Conservation (phyloP, 2,329 filamentous ascomycete genomes). For the Curvularia lunata region DNA sequence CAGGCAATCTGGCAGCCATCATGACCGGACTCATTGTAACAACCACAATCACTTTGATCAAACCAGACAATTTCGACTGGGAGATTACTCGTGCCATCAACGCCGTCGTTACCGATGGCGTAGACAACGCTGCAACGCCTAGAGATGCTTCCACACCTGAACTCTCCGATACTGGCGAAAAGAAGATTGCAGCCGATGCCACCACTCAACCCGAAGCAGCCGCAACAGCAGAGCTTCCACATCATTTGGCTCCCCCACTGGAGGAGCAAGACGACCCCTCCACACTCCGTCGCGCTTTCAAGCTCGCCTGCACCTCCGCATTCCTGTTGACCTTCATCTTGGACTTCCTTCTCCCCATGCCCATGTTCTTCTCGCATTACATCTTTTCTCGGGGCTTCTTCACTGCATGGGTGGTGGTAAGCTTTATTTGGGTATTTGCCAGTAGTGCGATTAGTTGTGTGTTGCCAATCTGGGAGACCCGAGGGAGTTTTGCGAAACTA, state of each 20-base stretch:
- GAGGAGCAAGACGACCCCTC: constrained; percentile 40
- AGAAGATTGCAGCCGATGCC: constrained; percentile 10
- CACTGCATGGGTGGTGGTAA: constrained; percentile 51
- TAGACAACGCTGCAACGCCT: constrained; percentile 12
- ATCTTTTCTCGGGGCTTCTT: constrained; percentile 52
- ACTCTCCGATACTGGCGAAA: constrained; percentile 17
- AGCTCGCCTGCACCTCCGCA: constrained; percentile 46
- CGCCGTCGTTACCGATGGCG: constrained; percentile 27
- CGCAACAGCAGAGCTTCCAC: constrained; percentile 17
- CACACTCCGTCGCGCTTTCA: constrained; percentile 45
- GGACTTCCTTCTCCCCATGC: constrained; percentile 51
- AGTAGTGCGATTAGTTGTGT: constrained; percentile 50
- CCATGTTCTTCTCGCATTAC: constrained; percentile 53
- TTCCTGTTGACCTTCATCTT: constrained; percentile 50
- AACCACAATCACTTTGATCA: constrained; percentile 45
- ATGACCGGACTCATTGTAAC: constrained; percentile 45
- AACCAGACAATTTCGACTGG: constrained; percentile 50
- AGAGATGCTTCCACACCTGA: constrained; percentile 11
- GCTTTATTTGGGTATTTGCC: constrained; percentile 53
- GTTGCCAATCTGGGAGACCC: constrained; percentile 53
- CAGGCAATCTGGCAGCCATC: constrained; percentile 48
- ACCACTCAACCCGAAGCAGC: constrained; percentile 4
- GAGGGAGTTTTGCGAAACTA: constrained; percentile 36
- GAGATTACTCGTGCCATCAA: constrained; percentile 50
- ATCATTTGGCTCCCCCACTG: constrained; percentile 23